Evolutionary conservation across 176 grass and related monocot species (phyloP), one percentile per base, ranked within the genome.

Genomic region (Oryza australiensis): DNA sequence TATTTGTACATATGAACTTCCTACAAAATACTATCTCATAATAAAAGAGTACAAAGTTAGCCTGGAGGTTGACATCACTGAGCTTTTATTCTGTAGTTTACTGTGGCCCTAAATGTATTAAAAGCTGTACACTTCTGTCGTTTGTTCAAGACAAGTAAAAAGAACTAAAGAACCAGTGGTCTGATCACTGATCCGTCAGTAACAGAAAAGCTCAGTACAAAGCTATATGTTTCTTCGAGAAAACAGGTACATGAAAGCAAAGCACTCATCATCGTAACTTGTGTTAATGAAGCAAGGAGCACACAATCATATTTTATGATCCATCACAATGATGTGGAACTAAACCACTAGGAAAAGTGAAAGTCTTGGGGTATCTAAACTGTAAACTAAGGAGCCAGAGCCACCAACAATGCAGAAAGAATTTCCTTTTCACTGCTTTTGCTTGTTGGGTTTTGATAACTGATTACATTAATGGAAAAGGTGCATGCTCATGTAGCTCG

Each of bases 401-500:
- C 82, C 77, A 89, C 82, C 79, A 85, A 70, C 30, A 74, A 81
- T 41, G 26, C 73, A 71, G 33, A 65, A 89, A 27, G 38, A 65
- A 81, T 76, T 76, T 70, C 73, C 43, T 81, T 75, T 66, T 75
- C 51, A 85, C 22, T 81, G 72, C 87, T 72, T 89, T 81, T 66
- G 20, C 70, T 30, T 80, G 74, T 80, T 81, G 70, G 66, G 40
- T 76, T 84, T 74, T 79, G 79, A 83, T 75, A 80, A 85, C 51
- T n/a, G 15, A 62, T 88, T 88, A 76, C 27, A 87, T 24, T 79
- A 89, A 82, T 75, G 69, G 65, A 42, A 82, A 86, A 90, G 77
- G 68, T 86, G 81, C 75, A 85, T 81, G 59, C 22, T 42, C 33
- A 67, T 77, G 80, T 87, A 87, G 78, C 46, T 83, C 89, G 66